Evolutionary conservation across 139 green algal genomes (phyloP).

Genomic region (Chlamydomonas urium): DNA sequence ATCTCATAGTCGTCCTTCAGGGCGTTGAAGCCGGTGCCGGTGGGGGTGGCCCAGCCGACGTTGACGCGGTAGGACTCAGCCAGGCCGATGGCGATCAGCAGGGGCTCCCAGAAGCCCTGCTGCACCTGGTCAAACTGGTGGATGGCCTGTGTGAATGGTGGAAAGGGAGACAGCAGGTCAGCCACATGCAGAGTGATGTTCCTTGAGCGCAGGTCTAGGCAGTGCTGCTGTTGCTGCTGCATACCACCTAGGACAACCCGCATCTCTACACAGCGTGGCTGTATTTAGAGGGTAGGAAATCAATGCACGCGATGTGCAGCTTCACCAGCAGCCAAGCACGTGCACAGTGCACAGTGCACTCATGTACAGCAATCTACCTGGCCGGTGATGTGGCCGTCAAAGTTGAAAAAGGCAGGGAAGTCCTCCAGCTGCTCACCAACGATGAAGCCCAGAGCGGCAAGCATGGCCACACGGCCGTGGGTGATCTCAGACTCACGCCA

Average conservation of each 20-base stretch:
- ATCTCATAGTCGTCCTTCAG: slow-evolving; percentile 59
- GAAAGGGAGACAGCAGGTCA: too few species aligned
- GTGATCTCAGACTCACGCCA: slow-evolving; percentile 71
- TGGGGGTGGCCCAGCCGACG: slow-evolving; percentile 61
- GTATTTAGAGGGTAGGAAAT: too few species aligned
- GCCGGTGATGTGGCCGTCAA: slow-evolving; percentile 45
- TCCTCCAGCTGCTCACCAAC: slow-evolving; percentile 60
- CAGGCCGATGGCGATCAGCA: slow-evolving; percentile 66
- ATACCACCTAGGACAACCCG: too few species aligned
- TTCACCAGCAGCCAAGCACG: too few species aligned
- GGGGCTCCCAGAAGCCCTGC: slow-evolving; percentile 51
- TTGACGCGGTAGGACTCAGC: slow-evolving; percentile 63
- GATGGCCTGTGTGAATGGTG: slow-evolving; percentile 72
- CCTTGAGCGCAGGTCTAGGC: too few species aligned
- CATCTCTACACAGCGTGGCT: too few species aligned
- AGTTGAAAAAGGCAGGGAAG: slow-evolving; percentile 52
- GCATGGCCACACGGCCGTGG: slow-evolving; percentile 73
- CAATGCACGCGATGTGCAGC: too few species aligned
- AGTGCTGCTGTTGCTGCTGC: too few species aligned
- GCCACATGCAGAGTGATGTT: too few species aligned
- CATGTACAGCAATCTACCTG: too few species aligned
- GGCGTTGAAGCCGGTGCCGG: slow-evolving; percentile 40
- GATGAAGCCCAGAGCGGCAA: slow-evolving; percentile 68
- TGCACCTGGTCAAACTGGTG: slow-evolving; percentile 77
- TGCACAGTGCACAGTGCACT: too few species aligned